Percentiles rank a stretch among this genome's conserved stretches.
Evolutionary conservation across 495 filamentous ascomycete species (phyloP).

Genomic region (Penicillium cataractarum): DNA sequence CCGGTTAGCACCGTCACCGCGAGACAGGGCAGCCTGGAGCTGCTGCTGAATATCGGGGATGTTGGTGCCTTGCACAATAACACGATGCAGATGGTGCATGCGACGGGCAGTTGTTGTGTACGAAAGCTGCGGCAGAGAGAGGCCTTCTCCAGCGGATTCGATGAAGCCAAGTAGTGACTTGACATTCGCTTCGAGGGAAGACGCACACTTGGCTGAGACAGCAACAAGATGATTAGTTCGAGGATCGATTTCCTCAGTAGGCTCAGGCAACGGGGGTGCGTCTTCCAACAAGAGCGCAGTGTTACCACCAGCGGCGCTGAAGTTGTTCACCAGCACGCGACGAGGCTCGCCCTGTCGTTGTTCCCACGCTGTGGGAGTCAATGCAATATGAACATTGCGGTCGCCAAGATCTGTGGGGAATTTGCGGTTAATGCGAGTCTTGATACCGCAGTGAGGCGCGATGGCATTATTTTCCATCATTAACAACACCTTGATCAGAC

Average conservation of each 20-base stretch:
- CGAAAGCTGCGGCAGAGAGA: conserved; percentile 42
- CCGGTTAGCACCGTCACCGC: neutral
- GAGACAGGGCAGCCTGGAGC: neutral
- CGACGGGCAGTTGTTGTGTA: conserved; percentile 76
- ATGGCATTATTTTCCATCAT: conserved; percentile 13
- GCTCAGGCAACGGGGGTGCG: neutral
- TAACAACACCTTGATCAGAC: conserved; percentile 23
- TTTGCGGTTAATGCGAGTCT: conserved; percentile 43
- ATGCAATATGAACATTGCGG: neutral
- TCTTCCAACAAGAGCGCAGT: conserved; percentile 38
- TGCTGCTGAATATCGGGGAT: neutral
- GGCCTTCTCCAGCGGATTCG: neutral
- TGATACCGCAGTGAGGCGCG: conserved; percentile 39
- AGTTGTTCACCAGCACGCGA: conserved; percentile 38
- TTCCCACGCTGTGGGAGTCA: neutral
- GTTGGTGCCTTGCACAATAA: conserved; percentile 6
- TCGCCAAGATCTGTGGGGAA: neutral
- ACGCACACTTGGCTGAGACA: conserved; percentile 20
- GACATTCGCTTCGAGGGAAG: conserved; percentile 7
- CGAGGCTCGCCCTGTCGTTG: neutral
- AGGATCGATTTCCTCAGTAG: conserved; percentile 15
- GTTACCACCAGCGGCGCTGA: conserved; percentile 40
- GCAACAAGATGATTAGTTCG: conserved; percentile 24
- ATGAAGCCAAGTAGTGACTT: neutral
- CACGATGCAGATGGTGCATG: conserved; percentile 66